phyloP scores from a whole-genome alignment of 2,329 filamentous ascomycete genomes.

The Plenodomus tracheiphilus region DNA sequence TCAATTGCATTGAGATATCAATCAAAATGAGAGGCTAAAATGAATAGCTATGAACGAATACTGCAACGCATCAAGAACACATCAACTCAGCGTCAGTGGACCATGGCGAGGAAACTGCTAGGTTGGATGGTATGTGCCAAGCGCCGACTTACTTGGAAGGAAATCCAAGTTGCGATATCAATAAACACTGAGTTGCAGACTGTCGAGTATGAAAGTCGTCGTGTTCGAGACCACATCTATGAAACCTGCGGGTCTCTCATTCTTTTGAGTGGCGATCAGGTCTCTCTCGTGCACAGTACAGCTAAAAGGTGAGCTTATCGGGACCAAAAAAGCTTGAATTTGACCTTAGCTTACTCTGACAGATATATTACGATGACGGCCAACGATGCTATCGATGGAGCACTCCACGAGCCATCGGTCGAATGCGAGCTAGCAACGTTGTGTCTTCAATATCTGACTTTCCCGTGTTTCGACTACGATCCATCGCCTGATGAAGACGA shows the following conservation, averaged over 20 bases:
- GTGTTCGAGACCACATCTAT: slow-evolving; percentile 25
- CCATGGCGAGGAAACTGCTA: slow-evolving; percentile 21
- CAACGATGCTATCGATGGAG: slow-evolving; percentile 3
- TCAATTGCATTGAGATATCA: too few relatives aligned
- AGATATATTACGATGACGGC: slow-evolving; percentile 26
- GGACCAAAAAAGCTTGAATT: background rate
- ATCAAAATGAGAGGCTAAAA: too few relatives aligned
- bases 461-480: slow-evolving; percentile 23
- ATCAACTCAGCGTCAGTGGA: slow-evolving; percentile 14
- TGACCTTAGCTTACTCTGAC: background rate
- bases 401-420: slow-evolving; percentile 21
- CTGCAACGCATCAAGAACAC: slow-evolving; percentile 22
- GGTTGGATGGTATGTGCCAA: slow-evolving; percentile 36
- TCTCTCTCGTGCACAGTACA: slow-evolving; percentile 28
- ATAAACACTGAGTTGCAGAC: slow-evolving; percentile 21
- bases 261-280: slow-evolving; percentile 16
- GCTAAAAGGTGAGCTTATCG: slow-evolving; percentile 19
- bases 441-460: slow-evolving; percentile 31
- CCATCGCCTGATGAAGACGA: slow-evolving; percentile 9
- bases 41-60: too few relatives aligned
- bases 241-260: slow-evolving; percentile 30
- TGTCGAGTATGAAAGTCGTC: slow-evolving; percentile 24
- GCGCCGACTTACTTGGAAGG: slow-evolving; percentile 29
- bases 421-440: slow-evolving; percentile 30
- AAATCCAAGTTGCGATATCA: slow-evolving; percentile 32